Evolutionary conservation across 352 stramenopile genomes (phyloP).

Genomic region (Peronospora destructor): DNA sequence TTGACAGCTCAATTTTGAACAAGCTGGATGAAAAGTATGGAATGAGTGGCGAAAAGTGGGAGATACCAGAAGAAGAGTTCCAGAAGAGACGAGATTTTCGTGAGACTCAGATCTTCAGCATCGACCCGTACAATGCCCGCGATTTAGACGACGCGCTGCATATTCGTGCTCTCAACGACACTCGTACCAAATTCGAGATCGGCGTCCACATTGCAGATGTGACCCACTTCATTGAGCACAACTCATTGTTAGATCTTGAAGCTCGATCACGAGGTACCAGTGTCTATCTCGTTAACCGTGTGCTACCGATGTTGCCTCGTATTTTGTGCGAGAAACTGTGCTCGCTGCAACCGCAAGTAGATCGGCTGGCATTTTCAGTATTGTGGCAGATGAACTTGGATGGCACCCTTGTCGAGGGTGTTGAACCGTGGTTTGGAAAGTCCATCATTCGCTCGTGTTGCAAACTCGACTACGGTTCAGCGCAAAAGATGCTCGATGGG

Average conservation of each 20-base stretch:
- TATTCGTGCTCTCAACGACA: conserved; percentile 65
- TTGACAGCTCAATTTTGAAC: conserved; percentile 52
- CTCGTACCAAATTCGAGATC: conserved; percentile 74
- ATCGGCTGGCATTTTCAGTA: conserved; percentile 91
- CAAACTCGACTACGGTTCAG: conserved; percentile 94
- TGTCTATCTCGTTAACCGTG: conserved; percentile 94
- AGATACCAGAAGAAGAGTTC: conserved; percentile 75
- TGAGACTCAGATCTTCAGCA: conserved; percentile 91
- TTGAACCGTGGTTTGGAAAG: conserved; percentile 93
- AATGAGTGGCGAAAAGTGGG: conserved; percentile 59
- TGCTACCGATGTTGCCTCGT: conserved; percentile 95
- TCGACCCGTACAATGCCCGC: conserved; percentile 93
- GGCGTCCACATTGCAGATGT: conserved; percentile 99
- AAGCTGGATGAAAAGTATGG: conserved; percentile 78
- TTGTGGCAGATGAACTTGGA: conserved; percentile 96
- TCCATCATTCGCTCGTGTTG: conserved; percentile 97
- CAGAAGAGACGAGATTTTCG: conserved; percentile 88
- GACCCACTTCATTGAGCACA: conserved; percentile 90
- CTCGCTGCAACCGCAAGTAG: conserved; percentile 94
- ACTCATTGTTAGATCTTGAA: conserved; percentile 91
- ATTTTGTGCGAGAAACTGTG: conserved; percentile 95
- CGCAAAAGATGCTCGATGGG: conserved; percentile 94
- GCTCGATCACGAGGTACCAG: conserved; percentile 90
- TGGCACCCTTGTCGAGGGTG: conserved; percentile 84
- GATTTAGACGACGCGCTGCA: conserved; percentile 96